phyloP scores from a whole-genome alignment of 2,329 filamentous ascomycete genomes.

The Paraconiothyrium sp. region DNA sequence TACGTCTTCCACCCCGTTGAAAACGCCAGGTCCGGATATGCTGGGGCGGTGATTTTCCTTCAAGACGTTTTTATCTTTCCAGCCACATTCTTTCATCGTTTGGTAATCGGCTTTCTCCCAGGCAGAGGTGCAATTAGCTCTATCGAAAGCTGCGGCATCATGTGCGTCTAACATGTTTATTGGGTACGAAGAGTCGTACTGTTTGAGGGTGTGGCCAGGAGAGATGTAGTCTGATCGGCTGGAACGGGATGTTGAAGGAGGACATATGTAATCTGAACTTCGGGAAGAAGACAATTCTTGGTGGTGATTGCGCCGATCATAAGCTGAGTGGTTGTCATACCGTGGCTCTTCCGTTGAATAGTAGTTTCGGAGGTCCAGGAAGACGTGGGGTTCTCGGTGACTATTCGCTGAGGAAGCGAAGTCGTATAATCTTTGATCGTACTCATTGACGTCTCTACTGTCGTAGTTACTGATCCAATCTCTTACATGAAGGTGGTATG shows the following conservation, averaged over 20 bases:
- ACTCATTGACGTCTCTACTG: neutral
- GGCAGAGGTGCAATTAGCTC: neutral
- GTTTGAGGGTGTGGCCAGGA: neutral
- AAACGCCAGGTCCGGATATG: slow-evolving; percentile 16
- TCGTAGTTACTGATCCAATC: neutral
- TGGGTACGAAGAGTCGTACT: neutral
- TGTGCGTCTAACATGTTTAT: neutral
- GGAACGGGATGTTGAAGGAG: neutral
- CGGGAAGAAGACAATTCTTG: neutral
- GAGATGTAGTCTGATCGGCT: neutral
- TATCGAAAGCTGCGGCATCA: neutral
- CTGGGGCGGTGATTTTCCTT: slow-evolving; percentile 23
- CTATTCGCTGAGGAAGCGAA: neutral
- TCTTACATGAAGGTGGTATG: no score
- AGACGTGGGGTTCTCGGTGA: neutral
- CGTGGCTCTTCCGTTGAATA: neutral
- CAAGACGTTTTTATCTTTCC: slow-evolving; percentile 20
- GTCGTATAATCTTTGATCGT: neutral
- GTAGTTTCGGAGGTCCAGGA: neutral
- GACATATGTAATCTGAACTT: slow-evolving; percentile 4
- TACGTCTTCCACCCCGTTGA: slow-evolving; percentile 12
- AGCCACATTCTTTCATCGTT: slow-evolving; percentile 21
- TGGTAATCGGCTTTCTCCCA: slow-evolving; percentile 8
- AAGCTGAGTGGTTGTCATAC: neutral
- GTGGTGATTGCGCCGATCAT: neutral